A percentile compares a stretch with the other conserved stretches of the same genome.
Conservation (phyloP, 108 stramenopile species). For the Asterionellopsis glacialis region DNA sequence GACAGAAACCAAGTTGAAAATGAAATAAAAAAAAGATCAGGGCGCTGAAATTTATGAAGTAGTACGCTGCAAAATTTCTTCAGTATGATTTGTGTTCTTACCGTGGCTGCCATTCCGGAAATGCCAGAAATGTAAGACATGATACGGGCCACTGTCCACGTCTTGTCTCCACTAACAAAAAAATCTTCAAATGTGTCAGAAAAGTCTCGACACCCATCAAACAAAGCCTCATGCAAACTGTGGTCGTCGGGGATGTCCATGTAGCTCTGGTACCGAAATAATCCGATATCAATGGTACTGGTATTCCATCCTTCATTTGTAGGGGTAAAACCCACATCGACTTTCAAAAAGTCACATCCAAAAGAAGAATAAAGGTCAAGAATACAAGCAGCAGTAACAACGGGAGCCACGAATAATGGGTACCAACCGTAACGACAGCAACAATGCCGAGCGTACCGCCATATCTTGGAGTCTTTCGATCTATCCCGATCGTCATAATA, state of each 20-base stretch:
- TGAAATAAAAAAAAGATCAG: no score
- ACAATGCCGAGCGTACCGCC: conserved; percentile 65
- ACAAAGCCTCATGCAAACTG: conserved; percentile 10
- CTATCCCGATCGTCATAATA: neutral
- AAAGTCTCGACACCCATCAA: conserved; percentile 50
- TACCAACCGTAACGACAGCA: conserved; percentile 78
- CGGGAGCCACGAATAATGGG: conserved; percentile 66
- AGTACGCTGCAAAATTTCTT: neutral
- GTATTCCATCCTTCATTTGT: conserved; percentile 58
- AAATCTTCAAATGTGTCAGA: conserved; percentile 35
- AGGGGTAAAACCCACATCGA: conserved; percentile 70
- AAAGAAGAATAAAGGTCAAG: conserved; percentile 59
- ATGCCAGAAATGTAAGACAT: conserved; percentile 65
- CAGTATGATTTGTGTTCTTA: conserved; percentile 5
- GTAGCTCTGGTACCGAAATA: conserved; percentile 23
- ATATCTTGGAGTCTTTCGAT: conserved; percentile 12
- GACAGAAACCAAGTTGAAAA: neutral
- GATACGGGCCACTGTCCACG: conserved; percentile 64
- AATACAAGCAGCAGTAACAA: conserved; percentile 53
- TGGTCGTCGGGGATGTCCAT: conserved; percentile 1
- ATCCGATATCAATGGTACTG: conserved; percentile 20
- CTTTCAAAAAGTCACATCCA: conserved; percentile 65
- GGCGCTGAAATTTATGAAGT: neutral
- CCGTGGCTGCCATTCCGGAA: conserved; percentile 36
- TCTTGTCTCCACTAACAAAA: conserved; percentile 55